Evolutionary conservation across 331 rosid genomes (phyloP), one percentile per base, ranked within the genome.

Genomic region (Spiraea crenata): DNA sequence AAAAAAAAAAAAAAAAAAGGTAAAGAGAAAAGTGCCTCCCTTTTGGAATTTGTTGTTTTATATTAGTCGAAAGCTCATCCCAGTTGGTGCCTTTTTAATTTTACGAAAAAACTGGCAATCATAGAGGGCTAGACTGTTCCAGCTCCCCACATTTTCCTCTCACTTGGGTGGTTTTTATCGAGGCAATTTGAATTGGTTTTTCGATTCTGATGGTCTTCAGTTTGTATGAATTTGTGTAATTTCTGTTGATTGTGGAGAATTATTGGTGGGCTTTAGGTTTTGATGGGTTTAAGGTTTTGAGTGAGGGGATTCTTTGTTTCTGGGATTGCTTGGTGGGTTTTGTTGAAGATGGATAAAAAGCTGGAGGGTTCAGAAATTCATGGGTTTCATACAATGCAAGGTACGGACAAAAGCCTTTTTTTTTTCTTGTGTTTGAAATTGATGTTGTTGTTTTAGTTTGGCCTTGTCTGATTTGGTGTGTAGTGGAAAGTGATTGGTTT

Each of bases 311-410:
- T 45, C 49, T 45, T 45, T 6, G 40, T 9, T 56, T 55, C 3
- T 12, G 75, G 69, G 58, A 62, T 75, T 68, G 76, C 44, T n/a
- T 10, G 57, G 80, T 75, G 89, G 79, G 1, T 81, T 84, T 73
- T 19, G 15, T 80, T 44, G 51, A 76, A 58, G 25, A 81, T 79
- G 69, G 64, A 79, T 19, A 89, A 76, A 56, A 82, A 25, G 70
- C 83, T 91, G 7, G 76, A 67, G 38, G 96, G 96, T 54, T 71
- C 96, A 12, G 93, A 91, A 63, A 86, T 91, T 70, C 99, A 91
- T 88, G 99, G 99, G 64, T 95, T 95, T 79, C 96, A 80, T 84
- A 83, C 96, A 70, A 65, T 86, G 84, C 92, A 86, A 81, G 98
- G 99, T 87, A 42, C 76, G 50, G 54, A 49, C 57, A 34, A 48